Evolutionary conservation across 2,329 filamentous ascomycete species (phyloP).

Genomic region (Verticillium nubilum): DNA sequence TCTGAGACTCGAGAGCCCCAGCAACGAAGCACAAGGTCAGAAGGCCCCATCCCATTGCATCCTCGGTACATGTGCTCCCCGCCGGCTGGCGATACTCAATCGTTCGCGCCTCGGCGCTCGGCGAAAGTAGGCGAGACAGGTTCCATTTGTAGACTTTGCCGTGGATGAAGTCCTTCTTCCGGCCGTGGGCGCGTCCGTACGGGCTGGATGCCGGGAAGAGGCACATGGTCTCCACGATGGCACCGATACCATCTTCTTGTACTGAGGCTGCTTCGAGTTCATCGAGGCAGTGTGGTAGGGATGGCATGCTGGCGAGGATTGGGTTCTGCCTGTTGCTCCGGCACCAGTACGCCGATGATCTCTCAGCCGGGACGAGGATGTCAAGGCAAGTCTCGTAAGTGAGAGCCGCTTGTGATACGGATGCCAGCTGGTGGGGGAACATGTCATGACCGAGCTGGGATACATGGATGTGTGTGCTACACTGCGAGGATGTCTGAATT

Average conservation of each 20-base stretch:
- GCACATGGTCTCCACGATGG: constrained; percentile 25
- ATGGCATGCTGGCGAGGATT: constrained; percentile 10
- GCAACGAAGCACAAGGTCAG: constrained; percentile 27
- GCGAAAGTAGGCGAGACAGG: constrained; percentile 21
- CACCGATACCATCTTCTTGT: background rate
- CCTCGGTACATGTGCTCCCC: constrained; percentile 21
- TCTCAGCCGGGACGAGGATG: constrained; percentile 17
- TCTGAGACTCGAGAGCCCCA: constrained; percentile 16
- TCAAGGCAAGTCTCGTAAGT: constrained; percentile 29
- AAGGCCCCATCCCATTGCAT: constrained; percentile 24
- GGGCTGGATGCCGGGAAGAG: constrained; percentile 22
- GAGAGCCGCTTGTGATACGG: constrained; percentile 24
- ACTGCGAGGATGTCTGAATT: constrained; percentile 18
- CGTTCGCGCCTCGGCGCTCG: constrained; percentile 11
- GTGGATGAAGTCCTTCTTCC: constrained; percentile 26
- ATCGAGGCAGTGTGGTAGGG: constrained; percentile 17
- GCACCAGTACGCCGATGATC: constrained; percentile 26
- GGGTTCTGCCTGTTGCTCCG: constrained; percentile 25
- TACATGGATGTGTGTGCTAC: constrained; percentile 32
- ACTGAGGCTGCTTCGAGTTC: constrained; percentile 15
- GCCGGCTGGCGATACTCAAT: constrained; percentile 32
- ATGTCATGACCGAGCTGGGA: constrained; percentile 15
- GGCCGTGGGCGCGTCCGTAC: constrained; percentile 23
- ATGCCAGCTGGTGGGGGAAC: constrained; percentile 16
- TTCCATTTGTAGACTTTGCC: constrained; percentile 36